phyloP scores from a whole-genome alignment of 257 asterid genomes.

The Fraxinus cuspidata region DNA sequence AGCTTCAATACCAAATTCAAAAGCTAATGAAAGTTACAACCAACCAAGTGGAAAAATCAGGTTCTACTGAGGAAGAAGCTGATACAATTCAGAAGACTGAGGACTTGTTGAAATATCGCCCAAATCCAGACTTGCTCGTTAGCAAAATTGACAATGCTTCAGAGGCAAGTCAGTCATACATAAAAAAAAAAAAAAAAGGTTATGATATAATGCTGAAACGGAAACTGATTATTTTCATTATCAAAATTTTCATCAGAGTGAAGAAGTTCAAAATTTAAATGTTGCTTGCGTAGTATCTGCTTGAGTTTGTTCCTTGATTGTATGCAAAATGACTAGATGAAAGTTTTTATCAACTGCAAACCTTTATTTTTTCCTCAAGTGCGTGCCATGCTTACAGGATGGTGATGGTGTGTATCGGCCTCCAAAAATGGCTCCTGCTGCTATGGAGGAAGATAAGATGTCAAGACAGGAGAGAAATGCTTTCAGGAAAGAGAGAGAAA shows the following conservation, averaged over 20 bases:
- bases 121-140: slow-evolving; percentile 71
- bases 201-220: neutral
- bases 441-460: slow-evolving; percentile 66
- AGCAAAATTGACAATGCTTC: slow-evolving; percentile 32
- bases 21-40: slow-evolving; percentile 59
- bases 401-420: slow-evolving; percentile 64
- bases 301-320: neutral
- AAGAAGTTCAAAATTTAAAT: neutral
- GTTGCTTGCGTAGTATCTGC: neutral
- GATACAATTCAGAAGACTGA: slow-evolving; percentile 46
- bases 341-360: neutral
- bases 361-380: neutral
- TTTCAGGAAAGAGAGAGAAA: slow-evolving; percentile 57
- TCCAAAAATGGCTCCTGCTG: slow-evolving; percentile 67
- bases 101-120: slow-evolving; percentile 75
- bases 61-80: slow-evolving; percentile 39
- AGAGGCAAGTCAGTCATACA: slow-evolving; percentile 48
- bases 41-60: slow-evolving; percentile 38
- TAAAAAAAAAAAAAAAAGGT: no score
- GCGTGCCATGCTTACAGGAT: slow-evolving; percentile 44
- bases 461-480: slow-evolving; percentile 72
- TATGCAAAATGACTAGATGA: neutral
- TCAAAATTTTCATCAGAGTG: neutral
- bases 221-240: slow-evolving; percentile 17
- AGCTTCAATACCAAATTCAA: slow-evolving; percentile 79